Percentiles rank a stretch among this genome's conserved stretches.
These are phyloP conservation scores for Herpotrichia juniperi DNA, from an alignment of 2,329 filamentous ascomycete genomes.

Conservation along the genomic window DNA sequence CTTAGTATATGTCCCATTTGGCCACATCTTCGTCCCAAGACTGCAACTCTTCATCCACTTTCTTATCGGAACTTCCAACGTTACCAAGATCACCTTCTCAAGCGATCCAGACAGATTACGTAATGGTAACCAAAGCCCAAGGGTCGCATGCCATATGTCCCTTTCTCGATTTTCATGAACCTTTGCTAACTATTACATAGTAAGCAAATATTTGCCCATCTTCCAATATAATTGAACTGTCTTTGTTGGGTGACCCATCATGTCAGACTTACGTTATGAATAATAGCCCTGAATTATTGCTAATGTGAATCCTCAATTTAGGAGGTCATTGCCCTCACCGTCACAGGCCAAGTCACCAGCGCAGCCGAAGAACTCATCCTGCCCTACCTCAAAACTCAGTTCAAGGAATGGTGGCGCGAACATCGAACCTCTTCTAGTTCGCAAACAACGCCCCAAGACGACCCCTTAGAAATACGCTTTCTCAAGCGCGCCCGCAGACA, in stretches of 20 bases:
- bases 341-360: constrained; percentile 40
- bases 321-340: constrained; percentile 40
- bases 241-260: no score
- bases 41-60: constrained; percentile 27
- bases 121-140: no score
- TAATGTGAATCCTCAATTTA: no score
- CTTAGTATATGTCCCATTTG: constrained; percentile 94
- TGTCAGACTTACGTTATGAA: no score
- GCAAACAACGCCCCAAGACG: constrained; percentile 17
- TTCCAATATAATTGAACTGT: no score
- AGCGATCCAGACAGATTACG: constrained; percentile 36
- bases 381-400: constrained; percentile 35
- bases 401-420: constrained; percentile 37
- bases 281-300: no score
- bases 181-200: no score
- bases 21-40: constrained; percentile 53
- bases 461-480: constrained; percentile 36
- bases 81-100: constrained; percentile 22
- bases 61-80: constrained; percentile 13
- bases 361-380: constrained; percentile 36
- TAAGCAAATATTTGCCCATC: no score
- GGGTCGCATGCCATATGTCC: no score
- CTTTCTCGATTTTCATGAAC: no score
- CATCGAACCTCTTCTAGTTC: constrained; percentile 18
- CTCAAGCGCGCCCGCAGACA: constrained; percentile 36